phyloP scores from a whole-genome alignment of 768 basidiomycete genomes.

The Pleurotus sapidus region DNA sequence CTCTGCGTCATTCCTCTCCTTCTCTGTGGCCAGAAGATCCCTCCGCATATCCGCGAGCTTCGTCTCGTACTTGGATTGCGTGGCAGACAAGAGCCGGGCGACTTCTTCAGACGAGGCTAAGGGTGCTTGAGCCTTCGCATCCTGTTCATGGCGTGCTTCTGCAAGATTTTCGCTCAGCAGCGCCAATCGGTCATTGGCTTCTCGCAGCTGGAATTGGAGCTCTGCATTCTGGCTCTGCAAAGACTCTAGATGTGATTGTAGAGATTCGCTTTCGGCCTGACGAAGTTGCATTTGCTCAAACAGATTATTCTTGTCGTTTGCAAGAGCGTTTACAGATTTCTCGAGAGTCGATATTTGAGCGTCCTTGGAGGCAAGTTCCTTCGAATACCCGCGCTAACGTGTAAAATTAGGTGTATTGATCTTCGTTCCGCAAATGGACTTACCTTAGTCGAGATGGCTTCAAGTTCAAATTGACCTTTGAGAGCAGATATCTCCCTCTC shows the following conservation, averaged over 20 bases:
- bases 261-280: conserved; percentile 88
- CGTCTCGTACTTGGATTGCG: conserved; percentile 75
- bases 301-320: conserved; percentile 70
- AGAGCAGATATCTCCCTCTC: conserved; percentile 72
- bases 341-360: conserved; percentile 71
- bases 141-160: conserved; percentile 62
- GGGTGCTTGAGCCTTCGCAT: conserved; percentile 40
- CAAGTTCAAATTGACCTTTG: conserved; percentile 74
- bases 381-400: conserved; percentile 59
- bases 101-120: conserved; percentile 60
- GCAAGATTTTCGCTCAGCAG: conserved; percentile 70
- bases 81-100: conserved; percentile 67
- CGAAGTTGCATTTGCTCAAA: conserved; percentile 87
- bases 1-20: conserved; percentile 84
- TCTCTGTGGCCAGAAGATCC: conserved; percentile 63
- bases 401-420: conserved; percentile 5
- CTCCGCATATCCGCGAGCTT: conserved; percentile 70
- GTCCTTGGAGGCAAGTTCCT: conserved; percentile 60
- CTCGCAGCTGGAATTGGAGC: conserved; percentile 81
- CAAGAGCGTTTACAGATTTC: conserved; percentile 62
- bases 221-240: conserved; percentile 80
- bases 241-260: conserved; percentile 70
- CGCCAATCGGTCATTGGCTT: conserved; percentile 68
- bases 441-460: conserved; percentile 74
- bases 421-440: conserved; percentile 9